Base-by-base conservation (phyloP, 345 rosid genomes). In the Balakata baccata region DNA sequence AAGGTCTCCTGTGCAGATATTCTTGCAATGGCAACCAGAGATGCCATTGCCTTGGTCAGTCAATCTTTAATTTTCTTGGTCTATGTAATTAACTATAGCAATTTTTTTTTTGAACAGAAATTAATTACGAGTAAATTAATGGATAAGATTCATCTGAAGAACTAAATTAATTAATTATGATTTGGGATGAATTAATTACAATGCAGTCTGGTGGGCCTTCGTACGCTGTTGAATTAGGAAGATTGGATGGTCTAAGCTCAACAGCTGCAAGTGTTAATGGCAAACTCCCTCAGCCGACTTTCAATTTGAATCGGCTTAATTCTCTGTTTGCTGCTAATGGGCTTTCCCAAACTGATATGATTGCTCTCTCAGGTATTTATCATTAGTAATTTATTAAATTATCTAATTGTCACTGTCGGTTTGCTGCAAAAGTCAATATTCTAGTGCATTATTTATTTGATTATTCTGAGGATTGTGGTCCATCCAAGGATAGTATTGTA, bases 1-100 rank as follows among this genome's bases (percentile, higher is more conserved):
- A 92, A 82, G 83, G 98, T 94, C 39, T 92, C 98, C 1, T 94
- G 97, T 74, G 97, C 98, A 20, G 98, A 94, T 74, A 94, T 94
- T 65, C 83, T 94, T 39, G 96, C 94, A 75, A 85, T 94, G 13
- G 98, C 98, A 0, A 82, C 97, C 3, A 86, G 97, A 82, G 98
- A 94, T 59, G 94, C 86, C 67, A 61, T 94, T n/a, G 77, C 72
- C 34, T 76, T 92, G 89, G 94, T 89, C 79, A 45, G 38, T 66
- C 3, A 6, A 0, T 43, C 10, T 43, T 43, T 43, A 43, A 5
- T 43, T 25, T 34, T 29, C 0, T 23, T 60, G 5, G 1, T 60
- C 1, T 13, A 34, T 0, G 7, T 60, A 29, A 22, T 58, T 58
- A 10, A 23, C 12, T 58, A 58, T 6, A 5, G 37, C 0, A 10